Evolutionary conservation across 371 early-diverging fungal species (phyloP), one percentile per base, ranked within the genome.

Genomic region (Rhizomucor miehei): DNA sequence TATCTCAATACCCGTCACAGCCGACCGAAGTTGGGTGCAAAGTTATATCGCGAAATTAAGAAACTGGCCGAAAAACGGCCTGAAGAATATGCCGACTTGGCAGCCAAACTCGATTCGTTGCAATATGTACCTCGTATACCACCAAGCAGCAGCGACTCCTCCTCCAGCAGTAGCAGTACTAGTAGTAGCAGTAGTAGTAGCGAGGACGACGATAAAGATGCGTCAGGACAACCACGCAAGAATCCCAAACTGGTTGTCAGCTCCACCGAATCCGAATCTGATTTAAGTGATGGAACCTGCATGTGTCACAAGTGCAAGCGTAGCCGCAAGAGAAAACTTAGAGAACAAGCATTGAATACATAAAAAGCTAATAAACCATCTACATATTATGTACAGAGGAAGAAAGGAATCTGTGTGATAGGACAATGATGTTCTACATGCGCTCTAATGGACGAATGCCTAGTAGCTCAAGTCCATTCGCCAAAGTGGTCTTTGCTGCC

Each of bases 391-490:
- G 14, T 16, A 41, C 41, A 41, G 19, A 41, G 16, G 12, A n/a
- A n/a, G n/a, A 41, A 41, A 41, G 41, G 41, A 41, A 29, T n/a
- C n/a, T n/a, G 8, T 29, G 29, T 29, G 5, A 8, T 29, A 29
- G 3, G n/a, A n/a, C n/a, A n/a, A n/a, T n/a, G n/a, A 29, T 29
- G 43, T 43, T 48, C 54, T 81, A 97, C 90, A 97, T 97, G 51
- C 91, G 84, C 60, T 90, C 86, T 20, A 97, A 62, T 13, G 95
- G 94, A 16, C 65, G 49, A 35, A 91, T 62, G 20, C 96, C 96
- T 16, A 97, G 61, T 3, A 95, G 56, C 24, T 71, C 60, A 34
- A 96, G 59, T 11, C 86, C 93, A 65, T 94, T 95, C 19, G 52
- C 81, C 2, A 97, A 65, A 12, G 93, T 89, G 36, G 82, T 71